Evolutionary conservation across 768 basidiomycete species (phyloP).

Genomic region (Baorangia bicolor): DNA sequence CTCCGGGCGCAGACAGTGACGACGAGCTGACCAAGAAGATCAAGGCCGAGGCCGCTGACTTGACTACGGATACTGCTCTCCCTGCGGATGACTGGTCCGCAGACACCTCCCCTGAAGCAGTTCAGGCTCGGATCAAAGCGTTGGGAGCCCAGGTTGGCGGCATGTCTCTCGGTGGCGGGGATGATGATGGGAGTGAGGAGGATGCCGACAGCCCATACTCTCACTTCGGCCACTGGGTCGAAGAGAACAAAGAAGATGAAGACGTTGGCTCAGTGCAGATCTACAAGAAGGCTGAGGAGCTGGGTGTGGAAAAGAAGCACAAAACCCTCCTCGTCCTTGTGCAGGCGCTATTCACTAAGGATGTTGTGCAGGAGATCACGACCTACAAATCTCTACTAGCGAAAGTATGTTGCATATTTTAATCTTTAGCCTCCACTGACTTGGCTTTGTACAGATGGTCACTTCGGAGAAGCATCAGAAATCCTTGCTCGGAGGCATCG

Average conservation of each 20-base stretch:
- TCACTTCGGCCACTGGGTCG: slow-evolving; percentile 80
- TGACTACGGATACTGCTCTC: slow-evolving; percentile 60
- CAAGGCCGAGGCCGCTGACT: slow-evolving; percentile 82
- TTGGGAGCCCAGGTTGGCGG: slow-evolving; percentile 60
- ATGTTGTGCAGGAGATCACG: slow-evolving; percentile 63
- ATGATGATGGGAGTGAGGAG: slow-evolving; percentile 89
- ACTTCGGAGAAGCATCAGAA: slow-evolving; percentile 96
- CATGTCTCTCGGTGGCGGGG: slow-evolving; percentile 50
- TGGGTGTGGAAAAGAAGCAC: slow-evolving; percentile 94
- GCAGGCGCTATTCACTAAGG: slow-evolving; percentile 77
- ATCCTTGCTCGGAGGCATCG: slow-evolving; percentile 88
- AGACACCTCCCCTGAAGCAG: slow-evolving; percentile 89
- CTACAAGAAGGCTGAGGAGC: slow-evolving; percentile 85
- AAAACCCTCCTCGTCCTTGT: slow-evolving; percentile 82
- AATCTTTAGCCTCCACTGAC: neutral
- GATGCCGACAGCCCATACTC: slow-evolving; percentile 84
- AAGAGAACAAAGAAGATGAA: slow-evolving; percentile 56
- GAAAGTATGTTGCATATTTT: slow-evolving; percentile 46
- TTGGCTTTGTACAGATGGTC: slow-evolving; percentile 56
- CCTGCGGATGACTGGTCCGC: slow-evolving; percentile 84
- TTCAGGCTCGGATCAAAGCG: slow-evolving; percentile 75
- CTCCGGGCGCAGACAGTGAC: slow-evolving; percentile 67
- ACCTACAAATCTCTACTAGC: slow-evolving; percentile 67
- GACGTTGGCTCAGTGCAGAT: slow-evolving; percentile 53
- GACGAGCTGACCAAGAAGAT: slow-evolving; percentile 90